These are phyloP conservation scores for Termitomyces sp. DNA, from an alignment of 768 basidiomycete genomes.

Conservation along the genomic window DNA sequence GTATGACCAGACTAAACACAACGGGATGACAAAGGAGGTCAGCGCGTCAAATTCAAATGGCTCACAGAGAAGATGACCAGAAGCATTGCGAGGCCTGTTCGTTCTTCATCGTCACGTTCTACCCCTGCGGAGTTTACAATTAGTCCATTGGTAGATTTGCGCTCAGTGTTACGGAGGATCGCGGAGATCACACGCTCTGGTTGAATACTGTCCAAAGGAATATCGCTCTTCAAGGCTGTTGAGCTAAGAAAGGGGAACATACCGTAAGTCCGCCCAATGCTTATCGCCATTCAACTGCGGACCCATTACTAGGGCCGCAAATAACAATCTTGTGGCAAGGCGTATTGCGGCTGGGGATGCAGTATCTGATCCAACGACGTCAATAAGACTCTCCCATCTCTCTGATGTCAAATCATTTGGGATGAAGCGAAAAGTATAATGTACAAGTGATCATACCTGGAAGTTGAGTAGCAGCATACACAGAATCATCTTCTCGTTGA, in stretches of 20 bases:
- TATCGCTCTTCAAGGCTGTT: neutral
- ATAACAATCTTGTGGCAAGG: constrained; percentile 48
- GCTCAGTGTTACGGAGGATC: constrained; percentile 15
- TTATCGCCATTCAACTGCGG: constrained; percentile 29
- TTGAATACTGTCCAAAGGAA: constrained; percentile 1
- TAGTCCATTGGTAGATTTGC: constrained; percentile 10
- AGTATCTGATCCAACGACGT: constrained; percentile 38
- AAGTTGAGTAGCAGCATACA: constrained; percentile 62
- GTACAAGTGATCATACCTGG: constrained; percentile 39
- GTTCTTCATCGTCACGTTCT: constrained; percentile 20
- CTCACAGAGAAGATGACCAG: constrained; percentile 36
- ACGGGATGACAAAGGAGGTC: neutral
- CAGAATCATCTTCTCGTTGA: constrained; percentile 44
- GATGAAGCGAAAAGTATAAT: neutral
- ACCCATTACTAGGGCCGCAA: constrained; percentile 49
- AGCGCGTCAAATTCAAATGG: neutral
- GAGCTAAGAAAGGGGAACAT: neutral
- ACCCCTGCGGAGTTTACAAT: neutral
- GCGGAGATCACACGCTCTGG: constrained; percentile 15
- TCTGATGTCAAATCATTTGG: constrained; percentile 28
- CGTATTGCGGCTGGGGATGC: constrained; percentile 59
- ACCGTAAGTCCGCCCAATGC: constrained; percentile 18
- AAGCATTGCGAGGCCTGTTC: constrained; percentile 32
- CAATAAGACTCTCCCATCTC: constrained; percentile 43
- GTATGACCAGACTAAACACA: constrained; percentile 17